Base-by-base conservation (phyloP, 1,139 yeast genomes). In the Meyerozyma elateridarum region DNA sequence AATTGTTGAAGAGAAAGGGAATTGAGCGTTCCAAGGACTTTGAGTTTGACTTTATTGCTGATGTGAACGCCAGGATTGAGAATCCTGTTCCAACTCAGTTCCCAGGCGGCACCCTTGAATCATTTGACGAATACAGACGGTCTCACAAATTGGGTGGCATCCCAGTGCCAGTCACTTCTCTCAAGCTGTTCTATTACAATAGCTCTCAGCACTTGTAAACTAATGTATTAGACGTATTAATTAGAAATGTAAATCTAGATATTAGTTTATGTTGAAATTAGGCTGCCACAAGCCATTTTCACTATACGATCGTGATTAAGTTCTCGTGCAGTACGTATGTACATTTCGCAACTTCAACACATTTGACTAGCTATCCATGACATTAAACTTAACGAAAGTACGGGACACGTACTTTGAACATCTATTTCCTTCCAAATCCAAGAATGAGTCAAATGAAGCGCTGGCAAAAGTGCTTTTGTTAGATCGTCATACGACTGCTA, bases 401-500 rank as follows among this genome's bases (percentile, higher is more conserved):
- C 63, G 61, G 34, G 60, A 56, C 11, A 45, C 50, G 1, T 67
- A 67, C 52, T 67, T 66, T 41, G 45, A 54, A 28, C 59, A 61
- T 44, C 50, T 67, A 26, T 67, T 66, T 38, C 47, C 46, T 16
- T 40, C 44, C 15, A 45, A 38, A 38, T 42, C 30, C 35, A 50
- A 48, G 33, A 42, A 40, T 15, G 35, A 31, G 20, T 42, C 33
- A 38, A 21, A 48, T 15, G 39, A 57, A 7, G 55, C 65, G 28
- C 73, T 74, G 44, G 79, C 89, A 36, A 78, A 76, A 41, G 94
- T 89, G 20, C 65, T 91, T 22, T 65, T 91, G 28, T 69, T 93
- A 36, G 99, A 91, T 52, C 64, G 73, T 35, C 68, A 70, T 43
- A 91, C 99, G 32, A 84, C 94, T 11, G 71, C 88, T 0, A 76